Evolutionary conservation across 345 rosid genomes (phyloP), one percentile per base, ranked within the genome.

Genomic region (Aquilaria sinensis): DNA sequence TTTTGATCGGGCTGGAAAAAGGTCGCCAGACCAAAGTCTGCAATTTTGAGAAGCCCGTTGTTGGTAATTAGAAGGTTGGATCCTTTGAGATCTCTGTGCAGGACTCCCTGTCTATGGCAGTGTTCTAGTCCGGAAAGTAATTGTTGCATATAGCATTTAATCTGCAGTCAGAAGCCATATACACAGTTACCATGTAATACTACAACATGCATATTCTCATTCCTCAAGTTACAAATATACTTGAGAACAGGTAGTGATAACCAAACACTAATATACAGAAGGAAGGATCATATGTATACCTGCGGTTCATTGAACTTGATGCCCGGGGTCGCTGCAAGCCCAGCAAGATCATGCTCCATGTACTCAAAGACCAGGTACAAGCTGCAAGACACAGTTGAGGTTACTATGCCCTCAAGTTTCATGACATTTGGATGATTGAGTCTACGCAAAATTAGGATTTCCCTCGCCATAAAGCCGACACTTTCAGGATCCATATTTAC

Each of bases 271-370:
- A 57, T 5, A 45, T n/a, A 15, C 50, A 11, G 47, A 30, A 53
- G 45, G 10, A 63, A 47, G 9, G 37, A 37, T 14, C 41, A 51
- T 29, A 49, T 43, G 29, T 16, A 63, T 71, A 93, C 98, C 89
- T 93, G 84, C 12, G 85, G 67, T 73, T 93, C 92, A n/a, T 83
- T 85, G 57, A 90, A 88, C 72, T 80, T 90, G 69, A 83, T 68
- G 55, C 92, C 86, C 41, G 90, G 94, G 49, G 75, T 81, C 5
- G 87, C 84, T 65, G 89, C 83, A 12, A 93, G 81, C 15, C 97
- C 96, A 16, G 99, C 80, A 48, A 93, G 90, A 67, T 90, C 96
- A 67, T 90, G 97, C 67, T 93, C 99, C 96, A 93, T 93, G 69
- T 90, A 88, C 78, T 93, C 97, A 34, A 93, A 93, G 7, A 90